phyloP scores from a whole-genome alignment of 345 rosid species.

The Noccaea caerulescens region DNA sequence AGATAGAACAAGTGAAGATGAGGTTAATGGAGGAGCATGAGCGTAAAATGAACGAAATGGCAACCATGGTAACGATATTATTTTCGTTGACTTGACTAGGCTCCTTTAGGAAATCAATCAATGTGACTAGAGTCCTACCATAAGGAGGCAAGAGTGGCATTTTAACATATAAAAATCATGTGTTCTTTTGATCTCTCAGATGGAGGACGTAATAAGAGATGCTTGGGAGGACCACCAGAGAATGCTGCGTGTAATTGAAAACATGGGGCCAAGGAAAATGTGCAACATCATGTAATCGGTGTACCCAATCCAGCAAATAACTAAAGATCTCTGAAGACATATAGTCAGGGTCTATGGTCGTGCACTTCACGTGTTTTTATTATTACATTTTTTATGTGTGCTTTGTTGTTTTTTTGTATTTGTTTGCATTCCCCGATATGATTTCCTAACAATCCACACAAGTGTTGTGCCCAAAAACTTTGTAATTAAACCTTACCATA shows the following conservation, averaged over 20 bases:
- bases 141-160: not conserved
- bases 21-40: not conserved
- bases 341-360: not conserved
- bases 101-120: not conserved
- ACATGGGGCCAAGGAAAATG: not conserved
- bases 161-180: not conserved
- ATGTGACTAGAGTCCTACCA: not conserved
- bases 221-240: not conserved
- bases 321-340: not conserved
- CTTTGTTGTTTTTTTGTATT: not conserved
- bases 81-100: not conserved
- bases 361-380: not conserved
- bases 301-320: too few species aligned
- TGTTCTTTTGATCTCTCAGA: not conserved
- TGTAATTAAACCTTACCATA: not conserved
- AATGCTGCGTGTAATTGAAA: not conserved
- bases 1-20: not conserved
- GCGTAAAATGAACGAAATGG: not conserved
- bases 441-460: not conserved
- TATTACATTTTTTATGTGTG: not conserved
- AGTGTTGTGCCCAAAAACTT: not conserved
- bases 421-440: not conserved
- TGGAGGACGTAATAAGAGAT: not conserved
- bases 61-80: not conserved
- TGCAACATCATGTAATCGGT: constrained; percentile 1